A percentile compares a stretch with the other conserved stretches of the same genome.
phyloP scores from a whole-genome alignment of 768 basidiomycete species.

The Crepidotus variabilis region DNA sequence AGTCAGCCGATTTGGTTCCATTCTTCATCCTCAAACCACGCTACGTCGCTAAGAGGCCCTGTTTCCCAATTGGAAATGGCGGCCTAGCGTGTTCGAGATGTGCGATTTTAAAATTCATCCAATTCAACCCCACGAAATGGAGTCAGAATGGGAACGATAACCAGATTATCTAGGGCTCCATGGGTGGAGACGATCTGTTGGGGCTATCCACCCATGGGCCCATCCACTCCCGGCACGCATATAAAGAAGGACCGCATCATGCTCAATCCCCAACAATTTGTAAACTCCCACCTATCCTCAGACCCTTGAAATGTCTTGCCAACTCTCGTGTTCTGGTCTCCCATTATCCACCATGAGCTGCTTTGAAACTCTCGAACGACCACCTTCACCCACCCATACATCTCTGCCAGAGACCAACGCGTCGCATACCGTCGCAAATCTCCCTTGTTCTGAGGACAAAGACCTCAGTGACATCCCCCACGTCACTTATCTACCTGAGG shows the following conservation, averaged over 20 bases:
- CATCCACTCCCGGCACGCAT: background rate
- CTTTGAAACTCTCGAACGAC: background rate
- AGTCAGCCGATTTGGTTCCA: too few relatives aligned
- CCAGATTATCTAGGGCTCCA: background rate
- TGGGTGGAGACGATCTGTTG: background rate
- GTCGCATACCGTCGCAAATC: slow-evolving; percentile 7
- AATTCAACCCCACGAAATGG: background rate
- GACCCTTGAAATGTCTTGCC: background rate
- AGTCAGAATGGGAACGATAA: background rate
- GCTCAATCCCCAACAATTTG: background rate
- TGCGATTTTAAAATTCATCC: background rate
- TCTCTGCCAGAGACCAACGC: background rate
- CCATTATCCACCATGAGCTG: background rate
- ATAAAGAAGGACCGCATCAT: background rate
- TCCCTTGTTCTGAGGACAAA: slow-evolving; percentile 18
- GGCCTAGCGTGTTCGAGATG: too few relatives aligned
- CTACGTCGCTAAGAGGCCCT: too few relatives aligned
- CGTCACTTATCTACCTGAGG: slow-evolving; percentile 12
- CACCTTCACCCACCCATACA: background rate
- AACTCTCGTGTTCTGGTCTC: background rate
- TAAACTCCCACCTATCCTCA: background rate
- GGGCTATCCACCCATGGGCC: background rate
- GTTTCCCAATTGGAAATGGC: too few relatives aligned
- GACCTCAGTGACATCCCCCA: slow-evolving; percentile 12
- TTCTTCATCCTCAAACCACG: too few relatives aligned